These are phyloP conservation scores for Coix lacrymajobi DNA, from an alignment of 176 grass and related monocot species.

Conservation along the genomic window DNA sequence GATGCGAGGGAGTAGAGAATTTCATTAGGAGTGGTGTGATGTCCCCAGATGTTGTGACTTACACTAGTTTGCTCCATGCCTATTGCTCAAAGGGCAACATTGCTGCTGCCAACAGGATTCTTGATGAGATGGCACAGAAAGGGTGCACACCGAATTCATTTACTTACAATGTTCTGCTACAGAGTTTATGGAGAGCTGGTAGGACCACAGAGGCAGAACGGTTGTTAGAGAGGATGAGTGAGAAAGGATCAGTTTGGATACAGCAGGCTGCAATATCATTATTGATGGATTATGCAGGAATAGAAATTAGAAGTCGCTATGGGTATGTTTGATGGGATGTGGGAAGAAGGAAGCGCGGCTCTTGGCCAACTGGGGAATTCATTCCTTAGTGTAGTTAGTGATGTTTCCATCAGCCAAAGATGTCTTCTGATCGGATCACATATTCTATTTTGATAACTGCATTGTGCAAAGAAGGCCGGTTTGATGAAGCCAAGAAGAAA, in stretches of 20 bases:
- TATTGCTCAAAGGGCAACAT: slow-evolving; percentile 69
- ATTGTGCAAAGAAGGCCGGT: slow-evolving; percentile 64
- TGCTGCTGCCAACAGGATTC: slow-evolving; percentile 58
- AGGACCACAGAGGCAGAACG: slow-evolving; percentile 60
- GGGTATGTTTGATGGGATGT: slow-evolving; percentile 83
- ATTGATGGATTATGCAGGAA: slow-evolving; percentile 83
- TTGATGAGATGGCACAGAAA: slow-evolving; percentile 66
- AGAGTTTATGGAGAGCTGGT: slow-evolving; percentile 85
- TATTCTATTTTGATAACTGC: slow-evolving; percentile 75
- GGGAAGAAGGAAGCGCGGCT: slow-evolving; percentile 73
- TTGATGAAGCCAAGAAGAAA: slow-evolving; percentile 83
- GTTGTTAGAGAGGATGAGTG: slow-evolving; percentile 71
- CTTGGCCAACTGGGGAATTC: slow-evolving; percentile 78
- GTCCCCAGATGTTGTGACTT: slow-evolving; percentile 78
- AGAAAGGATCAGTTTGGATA: slow-evolving; percentile 70
- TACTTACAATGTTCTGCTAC: slow-evolving; percentile 80
- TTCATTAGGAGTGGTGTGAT: slow-evolving; percentile 69
- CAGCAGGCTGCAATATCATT: slow-evolving; percentile 83
- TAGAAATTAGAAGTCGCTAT: slow-evolving; percentile 76
- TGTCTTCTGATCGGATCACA: slow-evolving; percentile 68
- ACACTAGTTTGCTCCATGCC: slow-evolving; percentile 76
- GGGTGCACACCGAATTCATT: slow-evolving; percentile 61
- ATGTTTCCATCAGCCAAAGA: slow-evolving; percentile 46
- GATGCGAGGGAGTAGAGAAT: slow-evolving; percentile 62
- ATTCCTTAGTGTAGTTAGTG: slow-evolving; percentile 50